Percentiles rank a stretch among this genome's conserved stretches.
Conservation (phyloP, 495 filamentous ascomycete species). For the Annulohypoxylon bovei region DNA sequence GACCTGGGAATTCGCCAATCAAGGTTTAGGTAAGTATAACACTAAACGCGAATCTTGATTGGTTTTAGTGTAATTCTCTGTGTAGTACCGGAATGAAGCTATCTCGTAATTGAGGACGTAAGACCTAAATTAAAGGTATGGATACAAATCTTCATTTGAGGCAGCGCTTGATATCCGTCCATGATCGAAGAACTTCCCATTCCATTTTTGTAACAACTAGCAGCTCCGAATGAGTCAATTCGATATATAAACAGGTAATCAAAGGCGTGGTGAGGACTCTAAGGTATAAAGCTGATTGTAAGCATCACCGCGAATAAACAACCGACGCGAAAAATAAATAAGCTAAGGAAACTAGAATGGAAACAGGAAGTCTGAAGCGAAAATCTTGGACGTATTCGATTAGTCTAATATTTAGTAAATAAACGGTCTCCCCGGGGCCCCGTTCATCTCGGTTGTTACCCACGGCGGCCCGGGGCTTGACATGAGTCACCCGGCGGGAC, state of each 20-base stretch:
- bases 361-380: constrained; percentile 22
- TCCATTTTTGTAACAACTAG: neutral
- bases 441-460: constrained; percentile 7
- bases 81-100: neutral
- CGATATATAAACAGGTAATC: neutral
- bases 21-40: neutral
- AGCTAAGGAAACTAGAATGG: neutral
- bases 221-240: neutral
- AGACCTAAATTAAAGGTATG: neutral
- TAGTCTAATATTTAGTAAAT: constrained; percentile 7
- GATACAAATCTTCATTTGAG: neutral
- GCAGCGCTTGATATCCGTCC: neutral
- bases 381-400: constrained; percentile 9
- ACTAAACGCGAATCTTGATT: neutral
- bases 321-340: neutral
- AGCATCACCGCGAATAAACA: neutral
- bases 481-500: constrained; percentile 33
- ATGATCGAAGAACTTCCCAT: neutral
- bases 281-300: neutral
- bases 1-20: neutral
- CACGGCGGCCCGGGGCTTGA: constrained; percentile 1
- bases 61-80: neutral
- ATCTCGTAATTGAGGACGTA: neutral
- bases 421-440: neutral
- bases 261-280: neutral